Evolutionary conservation across 2,329 filamentous ascomycete species (phyloP), one percentile per base, ranked within the genome.

Genomic region (Celoporthe dispersa): DNA sequence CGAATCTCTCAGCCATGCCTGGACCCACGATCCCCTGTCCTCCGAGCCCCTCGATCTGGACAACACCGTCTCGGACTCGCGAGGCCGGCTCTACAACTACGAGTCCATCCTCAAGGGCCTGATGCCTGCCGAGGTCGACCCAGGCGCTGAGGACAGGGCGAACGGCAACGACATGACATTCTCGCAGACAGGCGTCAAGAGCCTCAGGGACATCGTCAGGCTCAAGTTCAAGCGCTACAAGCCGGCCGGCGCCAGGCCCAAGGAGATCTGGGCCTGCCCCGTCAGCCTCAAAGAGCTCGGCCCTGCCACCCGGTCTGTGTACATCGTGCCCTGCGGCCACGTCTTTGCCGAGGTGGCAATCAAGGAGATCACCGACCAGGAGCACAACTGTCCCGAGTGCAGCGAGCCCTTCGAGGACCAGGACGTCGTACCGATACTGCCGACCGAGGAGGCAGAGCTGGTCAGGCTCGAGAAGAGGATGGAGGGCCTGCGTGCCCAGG

Each of bases 301-400:
- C 0, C 90, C 94, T 0, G 85, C 86, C 6, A 90, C 91, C 22
- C 95, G 91, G 80, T 87, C 94, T 0, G 93, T 97, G 1, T 99
- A 98, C 76, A 77, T 99, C 2, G 93, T 98, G 5, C 96, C 96
- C 0, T 99, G 96, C 76, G 97, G 96, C 0, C 97, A 99, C 83
- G 94, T 93, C 0, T 98, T 98, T 80, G 91, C 93, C 0, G 94
- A 97, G 72, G 89, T 90, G 67, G 94, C 94, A 9, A 90, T 98
- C 74, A 92, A 91, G 74, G 92, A 96, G 80, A 89, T 97, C n/a
- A 78, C 83, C 3, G 91, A 92, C 73, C 83, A 85, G 37, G 77
- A 72, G 55, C 64, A 69, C 35, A 71, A 79, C 0, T 91, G 89
- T 69, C 87, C 88, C 0, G 87, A 95, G 81, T 99, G 96, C 80